Base-by-base conservation (phyloP, 495 filamentous ascomycete genomes). In the Penicillium soppii region DNA sequence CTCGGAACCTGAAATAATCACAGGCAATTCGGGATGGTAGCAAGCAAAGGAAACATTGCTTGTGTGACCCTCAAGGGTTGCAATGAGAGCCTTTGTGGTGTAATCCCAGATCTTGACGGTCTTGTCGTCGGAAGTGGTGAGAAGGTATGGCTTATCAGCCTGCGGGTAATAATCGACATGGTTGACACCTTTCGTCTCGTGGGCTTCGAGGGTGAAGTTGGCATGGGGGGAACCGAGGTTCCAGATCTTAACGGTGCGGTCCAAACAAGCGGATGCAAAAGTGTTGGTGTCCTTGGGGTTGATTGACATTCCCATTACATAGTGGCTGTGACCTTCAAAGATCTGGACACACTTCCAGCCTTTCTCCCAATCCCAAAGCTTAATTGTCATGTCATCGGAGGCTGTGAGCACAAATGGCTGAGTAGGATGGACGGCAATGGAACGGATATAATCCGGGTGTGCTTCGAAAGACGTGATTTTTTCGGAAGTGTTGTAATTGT, bases 401-500 rank as follows among this genome's bases (percentile, higher is more conserved):
- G 94, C 94, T 29, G 95, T 99, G 25, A 99, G 79, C 38, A 97
- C 90, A 59, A 96, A 97, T 8, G 94, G 92, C 63, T 95, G 91
- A 38, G 91, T 90, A 2, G 94, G 94, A 68, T 99, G 94, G n/a
- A 99, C 89, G 46, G 85, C 89, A 55, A 99, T 97, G 20, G 95
- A 91, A 47, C 94, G 89, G 68, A 99, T 99, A 59, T 99, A 99
- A 70, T 99, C 94, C 17, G 94, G 94, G 66, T 99, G 95, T 27
- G 94, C 94, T 78, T 99, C 95, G 66, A 97, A 97, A 8, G 89
- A 89, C 9, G 95, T 92, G 62, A 99, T 95, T 81, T 97, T 97
- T 70, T 99, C 94, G 55, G 91, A 95, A 47, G 94, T 99, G 72
- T 99, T 99, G 81, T 97, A 98, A 73, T 97, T 97, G 79, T 95